Evolutionary conservation across 108 stramenopile genomes (phyloP).

Genomic region (Nannochloropsis gaditana): DNA sequence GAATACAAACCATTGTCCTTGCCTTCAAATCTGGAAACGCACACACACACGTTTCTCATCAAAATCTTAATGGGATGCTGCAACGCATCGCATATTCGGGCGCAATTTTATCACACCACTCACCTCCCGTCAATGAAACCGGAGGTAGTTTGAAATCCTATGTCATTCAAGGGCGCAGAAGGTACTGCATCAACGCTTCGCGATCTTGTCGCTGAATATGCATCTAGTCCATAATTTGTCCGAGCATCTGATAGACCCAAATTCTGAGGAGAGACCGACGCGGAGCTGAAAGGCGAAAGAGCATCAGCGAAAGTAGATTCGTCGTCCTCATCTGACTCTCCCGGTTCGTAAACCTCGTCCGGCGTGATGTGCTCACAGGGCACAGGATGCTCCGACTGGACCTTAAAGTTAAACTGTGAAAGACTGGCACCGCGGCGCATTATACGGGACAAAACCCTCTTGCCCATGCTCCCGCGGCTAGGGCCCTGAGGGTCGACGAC

Average conservation of each 20-base stretch:
- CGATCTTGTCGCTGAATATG: neutral
- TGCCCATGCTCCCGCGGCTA: conserved; percentile 1
- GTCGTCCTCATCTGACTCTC: neutral
- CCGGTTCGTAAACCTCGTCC: neutral
- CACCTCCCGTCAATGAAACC: conserved; percentile 14
- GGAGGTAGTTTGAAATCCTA: neutral
- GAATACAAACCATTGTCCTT: no score
- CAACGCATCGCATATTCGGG: no score
- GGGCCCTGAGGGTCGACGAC: conserved; percentile 7
- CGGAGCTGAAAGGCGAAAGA: neutral
- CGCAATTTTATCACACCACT: neutral
- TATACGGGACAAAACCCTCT: neutral
- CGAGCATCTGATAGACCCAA: neutral
- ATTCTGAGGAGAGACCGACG: neutral
- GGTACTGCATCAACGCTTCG: neutral
- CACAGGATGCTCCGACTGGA: neutral
- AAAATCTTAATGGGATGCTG: no score
- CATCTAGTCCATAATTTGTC: neutral
- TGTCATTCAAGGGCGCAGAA: neutral
- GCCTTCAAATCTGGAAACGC: no score
- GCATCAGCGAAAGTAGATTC: neutral
- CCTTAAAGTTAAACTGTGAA: conserved; percentile 15
- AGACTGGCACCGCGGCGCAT: neutral
- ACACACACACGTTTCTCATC: no score
- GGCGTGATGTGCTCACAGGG: neutral